Percentiles rank a stretch among this genome's conserved stretches.
These are phyloP conservation scores for Candida vaughaniae DNA, from an alignment of 805 yeast species.

Conservation along the genomic window DNA sequence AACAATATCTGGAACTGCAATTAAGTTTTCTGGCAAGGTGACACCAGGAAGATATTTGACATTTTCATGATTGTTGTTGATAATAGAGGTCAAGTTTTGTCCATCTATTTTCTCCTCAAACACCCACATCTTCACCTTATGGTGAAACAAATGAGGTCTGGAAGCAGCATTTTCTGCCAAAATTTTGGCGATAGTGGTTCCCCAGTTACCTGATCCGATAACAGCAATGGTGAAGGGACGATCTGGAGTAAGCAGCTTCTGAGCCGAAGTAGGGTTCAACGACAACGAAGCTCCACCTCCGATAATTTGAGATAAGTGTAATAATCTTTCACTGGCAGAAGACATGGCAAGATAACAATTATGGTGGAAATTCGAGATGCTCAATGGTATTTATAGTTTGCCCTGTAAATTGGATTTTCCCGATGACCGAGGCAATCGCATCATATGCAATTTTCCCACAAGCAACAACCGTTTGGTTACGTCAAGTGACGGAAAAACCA, in stretches of 20 bases:
- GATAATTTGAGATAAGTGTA: slow-evolving; percentile 28
- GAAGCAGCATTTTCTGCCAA: slow-evolving; percentile 43
- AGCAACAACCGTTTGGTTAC: no score
- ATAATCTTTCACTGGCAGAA: slow-evolving; percentile 25
- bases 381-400: not conserved
- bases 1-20: slow-evolving; percentile 40
- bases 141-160: slow-evolving; percentile 37
- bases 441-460: slow-evolving; percentile 4
- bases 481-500: no score
- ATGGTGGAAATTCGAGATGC: not conserved
- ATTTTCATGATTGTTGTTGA: slow-evolving; percentile 43
- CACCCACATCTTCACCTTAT: slow-evolving; percentile 46
- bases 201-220: slow-evolving; percentile 50
- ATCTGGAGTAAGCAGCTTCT: slow-evolving; percentile 18
- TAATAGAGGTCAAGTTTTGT: slow-evolving; percentile 41
- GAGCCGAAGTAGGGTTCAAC: slow-evolving; percentile 10
- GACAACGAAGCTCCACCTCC: slow-evolving; percentile 13
- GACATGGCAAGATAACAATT: slow-evolving; percentile 10
- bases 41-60: slow-evolving; percentile 45
- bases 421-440: slow-evolving; percentile 6
- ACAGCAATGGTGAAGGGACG: slow-evolving; percentile 37
- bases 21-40: slow-evolving; percentile 39
- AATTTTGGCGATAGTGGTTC: slow-evolving; percentile 47
- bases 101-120: slow-evolving; percentile 43
- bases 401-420: not conserved